Base-by-base conservation (phyloP, 768 basidiomycete species). In the Russula dissimulans region DNA sequence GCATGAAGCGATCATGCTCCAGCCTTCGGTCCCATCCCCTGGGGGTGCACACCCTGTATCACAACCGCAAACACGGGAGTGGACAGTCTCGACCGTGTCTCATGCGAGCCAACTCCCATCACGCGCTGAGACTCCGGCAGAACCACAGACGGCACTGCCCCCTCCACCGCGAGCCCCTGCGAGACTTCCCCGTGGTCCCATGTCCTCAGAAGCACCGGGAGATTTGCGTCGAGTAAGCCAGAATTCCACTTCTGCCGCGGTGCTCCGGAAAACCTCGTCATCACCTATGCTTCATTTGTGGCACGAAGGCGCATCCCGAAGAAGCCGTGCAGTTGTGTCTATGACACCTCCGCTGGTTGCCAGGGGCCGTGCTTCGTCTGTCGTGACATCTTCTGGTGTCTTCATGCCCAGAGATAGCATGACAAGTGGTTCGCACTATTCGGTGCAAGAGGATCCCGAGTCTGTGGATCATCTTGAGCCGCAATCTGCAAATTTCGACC, bases 91-190 rank as follows among this genome's bases (percentile, higher is more conserved):
- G 29, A 32, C 62, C 39, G 71, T 73, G 50, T 69, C 69, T 36
- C 59, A 70, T 48, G 72, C 77, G 6, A 80, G 75, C 61, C 77
- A 77, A 46, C 71, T 80, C 42, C 81, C 82, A 22, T 63, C 74
- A 38, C 83, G 87, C 15, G 83, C 81, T 14, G 85, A 85, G 61
- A 88, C 85, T 0, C 89, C 88, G 12, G 69, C 75, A 14, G 80
- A 78, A 10, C 82, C 77, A 22, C 72, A 84, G 62, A 81, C 78
- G 1, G 83, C 86, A 22, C 76, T 90, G 18, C 76, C 82, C 2
- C 88, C 86, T 39, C 82, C 88, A 5, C 87, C 88, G 10, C 76
- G 82, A 50, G 78, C 76, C 55, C 72, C 79, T 9, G 68, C 78
- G 18, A 79, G 78, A 65, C 86, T 84, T 14, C 70, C 76, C 41